Conservation (phyloP, 805 yeast genomes). For the Candida gorgasii region DNA sequence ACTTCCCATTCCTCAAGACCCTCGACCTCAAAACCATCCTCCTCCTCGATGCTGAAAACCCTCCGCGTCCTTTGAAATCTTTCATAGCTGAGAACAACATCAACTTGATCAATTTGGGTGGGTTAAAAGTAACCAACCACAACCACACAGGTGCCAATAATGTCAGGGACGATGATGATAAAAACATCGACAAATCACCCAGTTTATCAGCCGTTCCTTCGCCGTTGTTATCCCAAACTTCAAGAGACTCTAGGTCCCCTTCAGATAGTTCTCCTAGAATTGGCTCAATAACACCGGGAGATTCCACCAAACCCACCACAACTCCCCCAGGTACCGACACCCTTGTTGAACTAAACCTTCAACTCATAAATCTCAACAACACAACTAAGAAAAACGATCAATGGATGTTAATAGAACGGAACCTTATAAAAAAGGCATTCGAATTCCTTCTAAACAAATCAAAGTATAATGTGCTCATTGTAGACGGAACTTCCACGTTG, state of each 20-base stretch:
- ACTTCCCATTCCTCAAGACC: conserved; percentile 76
- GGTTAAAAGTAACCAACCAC: conserved; percentile 40
- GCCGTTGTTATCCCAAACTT: conserved; percentile 6
- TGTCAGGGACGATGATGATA: conserved; percentile 20
- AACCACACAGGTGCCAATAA: conserved; percentile 26
- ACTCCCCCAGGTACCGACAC: too few species aligned
- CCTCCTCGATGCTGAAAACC: conserved; percentile 81
- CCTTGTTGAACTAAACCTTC: conserved; percentile 12
- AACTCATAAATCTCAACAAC: conserved; percentile 21
- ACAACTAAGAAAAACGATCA: conserved; percentile 46
- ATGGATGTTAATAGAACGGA: conserved; percentile 76
- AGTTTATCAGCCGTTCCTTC: conserved; percentile 2
- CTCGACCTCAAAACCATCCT: conserved; percentile 67
- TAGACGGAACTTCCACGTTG: conserved; percentile 78
- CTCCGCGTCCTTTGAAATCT: conserved; percentile 66
- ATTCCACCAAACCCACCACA: too few species aligned
- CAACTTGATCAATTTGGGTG: conserved; percentile 50
- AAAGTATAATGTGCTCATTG: conserved; percentile 67
- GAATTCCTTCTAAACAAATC: conserved; percentile 61
- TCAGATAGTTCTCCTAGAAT: background rate
- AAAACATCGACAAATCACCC: conserved; percentile 3
- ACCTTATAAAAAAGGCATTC: conserved; percentile 64
- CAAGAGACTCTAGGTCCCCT: background rate
- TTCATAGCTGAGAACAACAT: conserved; percentile 62
- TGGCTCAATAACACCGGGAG: background rate